These are phyloP conservation scores for Cyclaneusma minus DNA, from an alignment of 2,329 filamentous ascomycete genomes.

Conservation along the genomic window DNA sequence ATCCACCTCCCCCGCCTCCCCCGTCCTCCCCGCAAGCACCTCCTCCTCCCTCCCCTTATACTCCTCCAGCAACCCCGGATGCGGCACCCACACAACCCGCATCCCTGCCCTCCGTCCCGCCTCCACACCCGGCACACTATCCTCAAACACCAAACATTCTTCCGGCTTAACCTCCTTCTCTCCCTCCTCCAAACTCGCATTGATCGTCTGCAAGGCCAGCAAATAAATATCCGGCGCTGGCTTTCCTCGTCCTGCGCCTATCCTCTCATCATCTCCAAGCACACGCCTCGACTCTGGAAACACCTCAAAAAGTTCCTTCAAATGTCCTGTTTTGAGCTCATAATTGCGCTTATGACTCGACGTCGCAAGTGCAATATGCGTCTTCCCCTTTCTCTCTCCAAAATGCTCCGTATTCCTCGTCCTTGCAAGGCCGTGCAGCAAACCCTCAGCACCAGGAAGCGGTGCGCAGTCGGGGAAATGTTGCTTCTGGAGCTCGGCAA, in stretches of 20 bases:
- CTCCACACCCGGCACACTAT: slow-evolving; percentile 86
- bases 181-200: slow-evolving; percentile 49
- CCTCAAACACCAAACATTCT: slow-evolving; percentile 93
- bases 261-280: slow-evolving; percentile 39
- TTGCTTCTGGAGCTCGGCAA: slow-evolving; percentile 47
- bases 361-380: slow-evolving; percentile 68
- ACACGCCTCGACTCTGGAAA: too few species aligned
- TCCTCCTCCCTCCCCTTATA: slow-evolving; percentile 63
- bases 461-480: slow-evolving; percentile 63
- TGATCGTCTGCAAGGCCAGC: slow-evolving; percentile 72
- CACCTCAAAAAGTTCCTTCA: too few species aligned
- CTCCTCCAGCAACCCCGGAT: slow-evolving; percentile 61
- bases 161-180: slow-evolving; percentile 56
- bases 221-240: slow-evolving; percentile 91
- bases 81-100: slow-evolving; percentile 86
- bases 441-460: slow-evolving; percentile 53
- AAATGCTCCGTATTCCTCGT: slow-evolving; percentile 11
- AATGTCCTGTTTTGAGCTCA: slow-evolving; percentile 1
- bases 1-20: slow-evolving; percentile 19
- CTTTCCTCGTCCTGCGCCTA: slow-evolving; percentile 71
- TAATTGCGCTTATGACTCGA: slow-evolving; percentile 32
- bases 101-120: slow-evolving; percentile 82
- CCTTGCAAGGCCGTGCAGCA: too few species aligned
- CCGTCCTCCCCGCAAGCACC: slow-evolving; percentile 70
- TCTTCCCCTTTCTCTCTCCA: slow-evolving; percentile 8